A percentile compares a stretch with the other conserved stretches of the same genome.
Conservation (phyloP, 805 yeast species). For the Schwanniomyces occidentalis region DNA sequence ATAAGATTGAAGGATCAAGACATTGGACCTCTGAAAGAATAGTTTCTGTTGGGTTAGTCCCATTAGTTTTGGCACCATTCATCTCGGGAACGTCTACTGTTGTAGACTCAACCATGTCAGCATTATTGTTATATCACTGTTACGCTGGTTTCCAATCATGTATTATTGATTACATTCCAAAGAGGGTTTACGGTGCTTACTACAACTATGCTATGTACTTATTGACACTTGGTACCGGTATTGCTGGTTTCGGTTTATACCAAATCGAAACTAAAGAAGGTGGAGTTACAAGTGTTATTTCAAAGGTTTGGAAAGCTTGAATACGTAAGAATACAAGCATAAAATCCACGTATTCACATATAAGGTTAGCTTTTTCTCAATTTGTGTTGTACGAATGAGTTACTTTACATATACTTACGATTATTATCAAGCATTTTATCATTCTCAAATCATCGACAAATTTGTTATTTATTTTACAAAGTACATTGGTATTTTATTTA, state of each 20-base stretch:
- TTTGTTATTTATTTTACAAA: not conserved
- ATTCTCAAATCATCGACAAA: not conserved
- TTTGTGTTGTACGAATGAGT: too few relatives aligned
- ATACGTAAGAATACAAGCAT: too few relatives aligned
- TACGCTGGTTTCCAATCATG: constrained; percentile 75
- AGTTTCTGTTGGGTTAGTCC: constrained; percentile 61
- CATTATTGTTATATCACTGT: constrained; percentile 60
- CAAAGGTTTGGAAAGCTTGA: constrained; percentile 40
- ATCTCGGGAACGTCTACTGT: constrained; percentile 52
- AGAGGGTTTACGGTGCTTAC: constrained; percentile 67
- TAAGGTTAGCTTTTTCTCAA: too few relatives aligned
- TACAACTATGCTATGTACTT: constrained; percentile 61
- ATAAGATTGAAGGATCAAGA: constrained; percentile 61
- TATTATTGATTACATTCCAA: constrained; percentile 76
- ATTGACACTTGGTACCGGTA: constrained; percentile 61
- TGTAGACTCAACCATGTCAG: constrained; percentile 57
- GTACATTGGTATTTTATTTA: not conserved
- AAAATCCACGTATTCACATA: too few relatives aligned
- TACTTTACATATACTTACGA: too few relatives aligned
- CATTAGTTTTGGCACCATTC: constrained; percentile 62
- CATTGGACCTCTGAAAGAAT: constrained; percentile 75
- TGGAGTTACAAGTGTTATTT: constrained; percentile 56
- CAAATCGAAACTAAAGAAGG: constrained; percentile 64
- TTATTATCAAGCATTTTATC: too few relatives aligned
- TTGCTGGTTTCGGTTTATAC: constrained; percentile 72